Conservation (phyloP, 1,139 yeast genomes). For the Protomyces arabidopsidicola region DNA sequence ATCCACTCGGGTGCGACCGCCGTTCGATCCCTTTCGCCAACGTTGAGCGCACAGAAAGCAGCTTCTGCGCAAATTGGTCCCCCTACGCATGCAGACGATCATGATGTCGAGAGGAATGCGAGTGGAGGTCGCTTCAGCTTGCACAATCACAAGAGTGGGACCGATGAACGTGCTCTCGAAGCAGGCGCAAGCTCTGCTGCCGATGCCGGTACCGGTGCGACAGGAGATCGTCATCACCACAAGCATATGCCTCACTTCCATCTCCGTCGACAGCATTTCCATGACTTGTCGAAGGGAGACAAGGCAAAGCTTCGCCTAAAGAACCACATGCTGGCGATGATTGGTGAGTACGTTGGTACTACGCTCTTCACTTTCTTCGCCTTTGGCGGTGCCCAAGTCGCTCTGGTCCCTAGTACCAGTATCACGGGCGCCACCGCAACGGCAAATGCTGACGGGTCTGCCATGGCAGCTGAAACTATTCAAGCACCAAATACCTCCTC, state of each 20-base stretch:
- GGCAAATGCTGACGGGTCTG: conserved; percentile 49
- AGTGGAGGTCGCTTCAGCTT: background rate
- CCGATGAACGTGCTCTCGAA: background rate
- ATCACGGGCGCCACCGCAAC: conserved; percentile 14
- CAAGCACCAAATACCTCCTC: conserved; percentile 51
- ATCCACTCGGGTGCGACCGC: background rate
- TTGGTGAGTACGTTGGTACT: conserved; percentile 80
- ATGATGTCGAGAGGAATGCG: background rate
- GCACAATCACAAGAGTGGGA: background rate
- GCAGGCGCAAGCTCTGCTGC: background rate
- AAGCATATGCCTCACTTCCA: background rate
- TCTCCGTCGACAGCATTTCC: background rate
- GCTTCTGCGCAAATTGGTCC: background rate
- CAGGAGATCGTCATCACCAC: background rate
- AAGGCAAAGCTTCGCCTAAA: conserved; percentile 5
- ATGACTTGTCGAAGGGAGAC: background rate
- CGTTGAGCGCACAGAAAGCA: background rate
- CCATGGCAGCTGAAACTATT: conserved; percentile 3
- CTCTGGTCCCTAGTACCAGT: conserved; percentile 13
- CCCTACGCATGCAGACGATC: background rate
- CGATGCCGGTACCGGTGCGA: background rate
- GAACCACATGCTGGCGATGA: conserved; percentile 43
- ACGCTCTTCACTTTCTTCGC: conserved; percentile 80
- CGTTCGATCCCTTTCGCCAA: background rate
- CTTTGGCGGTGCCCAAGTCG: conserved; percentile 58